Percentiles rank a stretch among this genome's conserved stretches.
Evolutionary conservation across 2,329 filamentous ascomycete genomes (phyloP).

Genomic region (Colletotrichum shisoi): DNA sequence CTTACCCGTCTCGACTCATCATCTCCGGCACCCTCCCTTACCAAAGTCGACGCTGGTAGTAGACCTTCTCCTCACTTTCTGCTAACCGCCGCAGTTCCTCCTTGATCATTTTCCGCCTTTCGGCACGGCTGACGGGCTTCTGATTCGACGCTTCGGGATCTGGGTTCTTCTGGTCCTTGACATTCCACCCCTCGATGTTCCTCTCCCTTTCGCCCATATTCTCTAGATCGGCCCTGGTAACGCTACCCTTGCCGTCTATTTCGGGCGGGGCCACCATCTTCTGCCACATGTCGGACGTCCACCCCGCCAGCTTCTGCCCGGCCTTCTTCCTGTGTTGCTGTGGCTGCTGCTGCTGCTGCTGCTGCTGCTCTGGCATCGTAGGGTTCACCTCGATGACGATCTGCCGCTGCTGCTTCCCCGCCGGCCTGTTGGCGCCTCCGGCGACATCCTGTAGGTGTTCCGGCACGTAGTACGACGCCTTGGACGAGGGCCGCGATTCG

Average conservation of each 20-base stretch:
- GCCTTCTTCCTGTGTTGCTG: conserved; percentile 37
- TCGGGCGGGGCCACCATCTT: conserved; percentile 20
- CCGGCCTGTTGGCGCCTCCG: conserved; percentile 38
- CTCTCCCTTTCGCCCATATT: conserved; percentile 42
- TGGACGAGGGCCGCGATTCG: conserved; percentile 54
- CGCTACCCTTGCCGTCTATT: conserved; percentile 15
- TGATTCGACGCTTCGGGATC: conserved; percentile 51
- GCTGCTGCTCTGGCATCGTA: conserved; percentile 43
- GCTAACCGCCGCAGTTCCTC: conserved; percentile 62
- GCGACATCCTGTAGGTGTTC: conserved; percentile 58
- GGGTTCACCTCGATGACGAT: conserved; percentile 50
- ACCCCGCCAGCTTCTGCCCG: conserved; percentile 31
- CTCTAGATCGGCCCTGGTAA: conserved; percentile 38
- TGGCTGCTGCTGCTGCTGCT: conserved; percentile 4
- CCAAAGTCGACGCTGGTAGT: conserved; percentile 65
- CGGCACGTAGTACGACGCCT: conserved; percentile 56
- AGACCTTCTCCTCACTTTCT: conserved; percentile 56
- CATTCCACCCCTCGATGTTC: conserved; percentile 40
- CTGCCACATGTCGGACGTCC: conserved; percentile 35
- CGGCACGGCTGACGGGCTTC: conserved; percentile 60
- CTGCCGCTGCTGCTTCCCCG: conserved; percentile 39
- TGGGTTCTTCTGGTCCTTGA: conserved; percentile 44
- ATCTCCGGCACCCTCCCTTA: conserved; percentile 43
- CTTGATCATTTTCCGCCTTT: conserved; percentile 66
- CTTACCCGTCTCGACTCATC: neutral